Evolutionary conservation across 164 flowering plant genomes (phyloP).

Genomic region (Magnolia sinica): DNA sequence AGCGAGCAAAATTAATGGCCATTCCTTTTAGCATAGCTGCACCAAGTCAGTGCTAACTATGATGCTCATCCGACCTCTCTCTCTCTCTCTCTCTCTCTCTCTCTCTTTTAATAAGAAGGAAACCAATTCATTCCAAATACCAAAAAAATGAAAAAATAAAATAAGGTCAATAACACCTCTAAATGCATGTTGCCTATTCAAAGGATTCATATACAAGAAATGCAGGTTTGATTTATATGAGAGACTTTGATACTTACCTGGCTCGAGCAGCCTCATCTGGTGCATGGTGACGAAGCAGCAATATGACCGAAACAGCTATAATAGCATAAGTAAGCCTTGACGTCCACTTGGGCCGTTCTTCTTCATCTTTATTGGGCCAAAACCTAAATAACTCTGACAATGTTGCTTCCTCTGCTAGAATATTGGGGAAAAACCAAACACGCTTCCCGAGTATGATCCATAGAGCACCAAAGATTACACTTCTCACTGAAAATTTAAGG

Average conservation of each 20-base stretch:
- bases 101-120: no score
- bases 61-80: no score
- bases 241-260: constrained; percentile 48
- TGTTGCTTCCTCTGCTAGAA: constrained; percentile 98
- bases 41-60: background rate
- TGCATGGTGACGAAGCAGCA: constrained; percentile 85
- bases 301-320: constrained; percentile 56
- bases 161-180: background rate
- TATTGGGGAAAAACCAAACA: constrained; percentile 94
- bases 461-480: constrained; percentile 59
- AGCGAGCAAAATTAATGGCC: no score
- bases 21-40: no score
- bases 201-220: background rate
- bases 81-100: no score
- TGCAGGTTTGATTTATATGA: background rate
- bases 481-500: constrained; percentile 61
- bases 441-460: constrained; percentile 86
- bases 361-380: constrained; percentile 97
- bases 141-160: background rate
- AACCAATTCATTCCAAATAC: no score
- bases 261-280: constrained; percentile 99
- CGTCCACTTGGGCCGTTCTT: constrained; percentile 92
- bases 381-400: constrained; percentile 82
- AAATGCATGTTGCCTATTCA: background rate
- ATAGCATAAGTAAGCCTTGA: constrained; percentile 71